These are phyloP conservation scores for Daedaleopsis nitida DNA, from an alignment of 768 basidiomycete genomes.

Conservation along the genomic window DNA sequence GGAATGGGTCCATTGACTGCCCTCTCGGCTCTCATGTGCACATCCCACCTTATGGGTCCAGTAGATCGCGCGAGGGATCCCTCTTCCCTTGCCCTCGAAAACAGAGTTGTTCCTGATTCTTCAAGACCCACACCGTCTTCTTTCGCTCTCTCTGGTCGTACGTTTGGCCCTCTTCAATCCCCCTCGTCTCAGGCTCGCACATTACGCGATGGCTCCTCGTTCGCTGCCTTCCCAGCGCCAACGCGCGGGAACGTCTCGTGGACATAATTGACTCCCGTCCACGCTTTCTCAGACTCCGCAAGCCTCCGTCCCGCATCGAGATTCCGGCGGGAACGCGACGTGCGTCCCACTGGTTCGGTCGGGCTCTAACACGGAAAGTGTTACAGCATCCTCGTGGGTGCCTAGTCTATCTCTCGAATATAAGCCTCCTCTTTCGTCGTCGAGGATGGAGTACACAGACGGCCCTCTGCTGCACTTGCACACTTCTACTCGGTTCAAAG, in stretches of 20 bases:
- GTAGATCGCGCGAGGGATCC: slow-evolving; percentile 19
- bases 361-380: slow-evolving; percentile 21
- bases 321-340: slow-evolving; percentile 15
- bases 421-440: slow-evolving; percentile 22
- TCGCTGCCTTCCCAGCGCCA: slow-evolving; percentile 23
- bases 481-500: slow-evolving; percentile 10
- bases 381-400: slow-evolving; percentile 29
- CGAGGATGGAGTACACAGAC: slow-evolving; percentile 13
- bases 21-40: slow-evolving; percentile 14
- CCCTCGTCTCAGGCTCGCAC: slow-evolving; percentile 20
- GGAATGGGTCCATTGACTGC: slow-evolving; percentile 19
- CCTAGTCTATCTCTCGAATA: slow-evolving; percentile 17
- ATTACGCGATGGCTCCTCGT: slow-evolving; percentile 23
- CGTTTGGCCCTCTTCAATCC: slow-evolving; percentile 19
- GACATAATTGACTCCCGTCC: slow-evolving; percentile 27
- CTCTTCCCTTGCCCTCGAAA: slow-evolving; percentile 25
- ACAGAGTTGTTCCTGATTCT: slow-evolving; percentile 26
- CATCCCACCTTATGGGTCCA: slow-evolving; percentile 20
- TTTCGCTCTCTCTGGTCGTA: slow-evolving; percentile 16
- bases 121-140: slow-evolving; percentile 6
- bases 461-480: slow-evolving; percentile 2
- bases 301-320: slow-evolving; percentile 16
- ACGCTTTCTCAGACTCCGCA: slow-evolving; percentile 27
- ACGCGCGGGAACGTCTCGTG: slow-evolving; percentile 26
- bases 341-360: slow-evolving; percentile 20